Conservation (phyloP, 139 green algal genomes). For the Coelastrella sp. region DNA sequence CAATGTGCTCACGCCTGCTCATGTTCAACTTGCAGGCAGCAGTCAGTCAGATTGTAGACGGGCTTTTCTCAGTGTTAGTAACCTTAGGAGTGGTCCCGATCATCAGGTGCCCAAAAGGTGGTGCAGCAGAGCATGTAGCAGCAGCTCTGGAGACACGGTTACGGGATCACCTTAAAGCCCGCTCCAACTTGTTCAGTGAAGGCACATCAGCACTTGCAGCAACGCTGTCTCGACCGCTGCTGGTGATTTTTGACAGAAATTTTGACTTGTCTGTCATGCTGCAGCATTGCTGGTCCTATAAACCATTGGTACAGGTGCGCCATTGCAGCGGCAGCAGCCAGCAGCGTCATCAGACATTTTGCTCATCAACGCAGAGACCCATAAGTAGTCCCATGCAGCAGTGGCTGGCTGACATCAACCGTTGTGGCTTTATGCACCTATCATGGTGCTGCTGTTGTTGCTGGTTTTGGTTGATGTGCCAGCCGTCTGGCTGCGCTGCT, state of each 20-base stretch:
- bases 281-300: conserved; percentile 97
- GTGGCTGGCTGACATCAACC: no score
- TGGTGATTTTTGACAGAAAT: conserved; percentile 97
- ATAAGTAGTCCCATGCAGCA: not conserved
- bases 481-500: no score
- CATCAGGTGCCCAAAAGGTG: conserved; percentile 92
- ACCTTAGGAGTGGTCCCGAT: conserved; percentile 94
- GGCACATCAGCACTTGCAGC: conserved; percentile 62
- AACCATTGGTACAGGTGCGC: conserved; percentile 89
- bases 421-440: not conserved
- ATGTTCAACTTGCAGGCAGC: conserved; percentile 49
- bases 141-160: conserved; percentile 80
- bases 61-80: conserved; percentile 91
- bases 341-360: not conserved
- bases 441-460: not conserved
- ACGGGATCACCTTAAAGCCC: conserved; percentile 81
- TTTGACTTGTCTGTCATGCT: conserved; percentile 93
- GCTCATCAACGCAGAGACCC: not conserved
- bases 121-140: conserved; percentile 95
- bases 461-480: no score
- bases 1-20: not conserved
- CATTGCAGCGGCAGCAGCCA: not conserved
- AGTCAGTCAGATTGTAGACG: conserved; percentile 87
- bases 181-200: conserved; percentile 85
- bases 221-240: conserved; percentile 88